Percentiles rank a stretch among this genome's conserved stretches.
These are phyloP conservation scores for Euphorbia corollata DNA, from an alignment of 441 rosid genomes.

Conservation along the genomic window DNA sequence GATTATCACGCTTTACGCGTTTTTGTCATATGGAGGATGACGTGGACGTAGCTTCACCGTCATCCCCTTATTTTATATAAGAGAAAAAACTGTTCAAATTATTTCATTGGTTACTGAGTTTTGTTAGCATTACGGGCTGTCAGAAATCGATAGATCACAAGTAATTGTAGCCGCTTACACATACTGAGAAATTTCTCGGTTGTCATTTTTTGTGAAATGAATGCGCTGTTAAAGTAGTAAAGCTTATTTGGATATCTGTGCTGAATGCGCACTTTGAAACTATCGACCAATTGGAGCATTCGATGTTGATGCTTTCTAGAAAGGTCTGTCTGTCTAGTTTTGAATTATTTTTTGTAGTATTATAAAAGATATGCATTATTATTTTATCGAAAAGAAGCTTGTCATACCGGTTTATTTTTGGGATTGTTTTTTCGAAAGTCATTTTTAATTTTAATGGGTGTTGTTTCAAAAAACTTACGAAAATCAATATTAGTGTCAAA, in stretches of 20 bases:
- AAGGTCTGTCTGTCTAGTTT: conserved; percentile 11
- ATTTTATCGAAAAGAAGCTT: neutral
- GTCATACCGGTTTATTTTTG: too few relatives aligned
- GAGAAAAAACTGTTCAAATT: too few relatives aligned
- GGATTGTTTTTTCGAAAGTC: too few relatives aligned
- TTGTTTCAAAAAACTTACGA: too few relatives aligned
- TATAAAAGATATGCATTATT: neutral
- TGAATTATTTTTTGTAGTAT: neutral
- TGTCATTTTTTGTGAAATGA: neutral
- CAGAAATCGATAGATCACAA: conserved; percentile 18
- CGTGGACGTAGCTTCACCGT: conserved; percentile 54
- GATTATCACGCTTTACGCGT: conserved; percentile 52
- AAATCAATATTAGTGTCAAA: too few relatives aligned
- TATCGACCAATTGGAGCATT: conserved; percentile 30
- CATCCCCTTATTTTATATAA: conserved; percentile 12
- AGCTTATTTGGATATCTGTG: conserved; percentile 8
- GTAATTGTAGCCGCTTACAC: neutral
- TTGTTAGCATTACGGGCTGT: neutral
- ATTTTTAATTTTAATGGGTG: too few relatives aligned
- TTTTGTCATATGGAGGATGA: conserved; percentile 37
- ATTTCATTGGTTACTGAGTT: neutral
- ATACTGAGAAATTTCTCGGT: neutral
- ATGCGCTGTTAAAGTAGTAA: neutral
- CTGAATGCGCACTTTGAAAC: conserved; percentile 14
- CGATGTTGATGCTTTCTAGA: conserved; percentile 30